Percentiles rank a stretch among this genome's conserved stretches.
phyloP scores from a whole-genome alignment of 495 filamentous ascomycete species.

The Aspergillus avenaceus region DNA sequence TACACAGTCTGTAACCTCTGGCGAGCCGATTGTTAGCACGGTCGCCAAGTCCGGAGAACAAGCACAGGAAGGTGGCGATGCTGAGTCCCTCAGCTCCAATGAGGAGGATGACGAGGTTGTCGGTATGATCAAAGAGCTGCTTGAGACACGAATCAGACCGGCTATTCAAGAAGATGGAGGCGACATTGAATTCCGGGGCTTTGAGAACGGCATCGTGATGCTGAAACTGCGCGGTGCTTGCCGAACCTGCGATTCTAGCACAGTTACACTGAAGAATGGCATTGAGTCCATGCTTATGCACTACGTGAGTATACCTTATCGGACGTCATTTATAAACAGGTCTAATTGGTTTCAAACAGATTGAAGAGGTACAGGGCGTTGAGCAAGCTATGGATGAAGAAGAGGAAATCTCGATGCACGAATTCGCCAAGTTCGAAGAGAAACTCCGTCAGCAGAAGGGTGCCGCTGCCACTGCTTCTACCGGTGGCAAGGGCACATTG shows the following conservation, averaged over 20 bases:
- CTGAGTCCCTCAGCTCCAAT: constrained; percentile 70
- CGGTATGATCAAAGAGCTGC: constrained; percentile 96
- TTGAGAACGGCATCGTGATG: constrained; percentile 77
- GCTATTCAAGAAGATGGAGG: constrained; percentile 97
- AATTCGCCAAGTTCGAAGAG: constrained; percentile 96
- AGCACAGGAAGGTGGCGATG: constrained; percentile 51
- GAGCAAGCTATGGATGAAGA: constrained; percentile 87
- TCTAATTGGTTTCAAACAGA: constrained; percentile 46
- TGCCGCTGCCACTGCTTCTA: constrained; percentile 51
- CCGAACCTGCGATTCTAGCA: constrained; percentile 92
- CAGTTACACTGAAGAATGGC: constrained; percentile 90
- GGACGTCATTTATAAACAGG: background rate
- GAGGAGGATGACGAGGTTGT: constrained; percentile 91
- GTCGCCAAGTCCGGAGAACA: constrained; percentile 55
- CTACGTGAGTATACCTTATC: constrained; percentile 46
- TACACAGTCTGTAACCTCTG: constrained; percentile 80
- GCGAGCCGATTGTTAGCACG: constrained; percentile 74
- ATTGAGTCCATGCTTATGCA: constrained; percentile 98
- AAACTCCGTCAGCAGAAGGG: constrained; percentile 78
- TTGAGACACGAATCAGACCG: constrained; percentile 91
- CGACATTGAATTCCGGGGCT: constrained; percentile 91
- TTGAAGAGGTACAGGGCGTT: constrained; percentile 93
- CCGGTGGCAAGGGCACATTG: constrained; percentile 60
- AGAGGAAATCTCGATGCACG: constrained; percentile 82
- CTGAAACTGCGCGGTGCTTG: constrained; percentile 91